Evolutionary conservation across 768 basidiomycete species (phyloP), one percentile per base, ranked within the genome.

Genomic region (Pleurotus platypus): DNA sequence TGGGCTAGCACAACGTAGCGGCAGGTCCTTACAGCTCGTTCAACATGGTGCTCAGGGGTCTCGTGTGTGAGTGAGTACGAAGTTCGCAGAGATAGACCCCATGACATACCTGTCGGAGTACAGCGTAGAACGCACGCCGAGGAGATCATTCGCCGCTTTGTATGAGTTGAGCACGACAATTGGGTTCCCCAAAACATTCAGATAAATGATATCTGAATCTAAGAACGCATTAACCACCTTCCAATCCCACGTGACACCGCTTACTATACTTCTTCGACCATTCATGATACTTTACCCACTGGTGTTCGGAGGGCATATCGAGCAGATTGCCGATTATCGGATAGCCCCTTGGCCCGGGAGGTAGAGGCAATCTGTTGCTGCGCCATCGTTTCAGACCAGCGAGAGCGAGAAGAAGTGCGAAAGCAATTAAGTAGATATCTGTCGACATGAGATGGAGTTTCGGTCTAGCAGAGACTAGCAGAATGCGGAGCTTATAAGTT

Each of bases 251-350:
- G 6, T 2, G 26, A 18, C 50, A 53, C 4, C 11, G 1, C 64
- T 65, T 63, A 51, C 65, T 61, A 30, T 30, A 30, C 6, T 30
- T 30, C 30, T 30, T 30, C 30, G 30, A 30, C 30, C 30, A 30
- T 2, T 30, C 30, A 30, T 30, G 27, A 43, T 61, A 69, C 12
- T 55, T 60, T 26, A 63, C 20, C 66, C 68, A 67, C 18, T 61
- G 58, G 27, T 63, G 58, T 4, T 57, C 60, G n/a, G 54, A 51
- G 2, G 66, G 63, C 12, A 64, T 43, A 24, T 66, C 60, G 15
- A 63, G 49, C 22, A 30, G 30, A 30, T 30, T 30, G 30, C 30
- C 30, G 8, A 30, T 11, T 8, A 30, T 30, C 9, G 30, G 30
- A 30, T 30, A 30, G 5, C 30, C 30, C 6, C 9, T 30, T 11